phyloP scores from a whole-genome alignment of 2,329 filamentous ascomycete genomes.

The Grosmannia serpens region DNA sequence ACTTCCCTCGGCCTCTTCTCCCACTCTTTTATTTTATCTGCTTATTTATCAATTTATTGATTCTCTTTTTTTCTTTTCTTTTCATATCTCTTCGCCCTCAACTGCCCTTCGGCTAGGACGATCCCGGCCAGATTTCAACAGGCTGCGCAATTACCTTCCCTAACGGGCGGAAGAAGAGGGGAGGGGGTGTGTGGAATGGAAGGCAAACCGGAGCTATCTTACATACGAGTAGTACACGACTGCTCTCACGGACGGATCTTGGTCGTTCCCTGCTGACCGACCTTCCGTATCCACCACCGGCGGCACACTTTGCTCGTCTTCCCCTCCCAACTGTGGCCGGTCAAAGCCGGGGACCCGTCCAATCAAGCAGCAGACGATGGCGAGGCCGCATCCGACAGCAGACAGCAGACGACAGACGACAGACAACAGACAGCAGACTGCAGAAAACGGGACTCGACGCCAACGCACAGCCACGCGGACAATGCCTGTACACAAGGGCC shows the following conservation, averaged over 20 bases:
- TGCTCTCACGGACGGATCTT: neutral
- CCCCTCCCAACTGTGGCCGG: neutral
- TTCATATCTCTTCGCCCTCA: neutral
- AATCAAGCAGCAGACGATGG: neutral
- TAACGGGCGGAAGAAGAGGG: neutral
- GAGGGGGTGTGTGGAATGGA: neutral
- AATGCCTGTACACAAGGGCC: too few species aligned
- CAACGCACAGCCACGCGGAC: neutral
- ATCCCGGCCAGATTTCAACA: neutral
- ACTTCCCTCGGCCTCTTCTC: neutral
- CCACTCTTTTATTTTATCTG: neutral
- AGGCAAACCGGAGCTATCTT: neutral
- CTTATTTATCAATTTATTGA: neutral
- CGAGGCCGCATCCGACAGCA: neutral
- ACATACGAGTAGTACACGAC: neutral
- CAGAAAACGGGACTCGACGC: neutral
- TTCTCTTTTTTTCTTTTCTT: neutral
- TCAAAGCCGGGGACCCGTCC: neutral
- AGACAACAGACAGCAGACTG: neutral
- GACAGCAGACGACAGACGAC: neutral
- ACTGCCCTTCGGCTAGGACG: neutral
- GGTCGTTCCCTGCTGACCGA: neutral
- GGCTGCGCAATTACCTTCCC: neutral
- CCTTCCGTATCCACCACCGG: neutral
- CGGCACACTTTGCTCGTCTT: neutral